Conservation (phyloP, 2,329 filamentous ascomycete genomes). For the Colletotrichum costaricense region DNA sequence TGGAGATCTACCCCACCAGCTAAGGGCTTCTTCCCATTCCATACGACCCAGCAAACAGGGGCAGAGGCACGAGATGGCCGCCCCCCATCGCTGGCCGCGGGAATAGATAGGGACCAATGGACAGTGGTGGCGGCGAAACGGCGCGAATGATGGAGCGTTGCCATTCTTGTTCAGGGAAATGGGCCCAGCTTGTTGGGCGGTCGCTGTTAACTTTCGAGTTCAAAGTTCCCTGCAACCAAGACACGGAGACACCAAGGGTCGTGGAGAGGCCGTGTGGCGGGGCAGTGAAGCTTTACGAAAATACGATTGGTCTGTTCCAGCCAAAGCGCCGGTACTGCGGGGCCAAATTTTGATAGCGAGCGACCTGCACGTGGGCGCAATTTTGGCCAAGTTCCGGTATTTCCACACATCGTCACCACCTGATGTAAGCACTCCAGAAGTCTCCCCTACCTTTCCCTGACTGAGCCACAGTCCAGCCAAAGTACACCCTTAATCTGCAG, state of each 20-base stretch:
- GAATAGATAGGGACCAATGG: not conserved
- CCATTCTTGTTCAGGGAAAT: not conserved
- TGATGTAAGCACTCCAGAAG: not conserved
- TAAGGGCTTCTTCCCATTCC: constrained; percentile 15
- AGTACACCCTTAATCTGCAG: constrained; percentile 25
- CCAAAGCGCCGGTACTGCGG: constrained; percentile 15
- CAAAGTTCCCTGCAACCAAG: not conserved
- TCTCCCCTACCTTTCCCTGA: not conserved
- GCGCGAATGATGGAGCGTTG: constrained; percentile 10
- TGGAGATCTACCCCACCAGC: constrained; percentile 24
- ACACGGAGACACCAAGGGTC: constrained; percentile 24
- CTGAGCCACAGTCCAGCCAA: constrained; percentile 20
- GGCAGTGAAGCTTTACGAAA: constrained; percentile 12
- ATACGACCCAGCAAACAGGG: constrained; percentile 3
- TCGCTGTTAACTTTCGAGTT: constrained; percentile 2
- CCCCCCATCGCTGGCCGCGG: constrained; percentile 9
- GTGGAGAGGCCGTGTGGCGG: constrained; percentile 32
- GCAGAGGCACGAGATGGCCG: not conserved
- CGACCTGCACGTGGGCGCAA: constrained; percentile 24
- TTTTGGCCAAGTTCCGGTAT: constrained; percentile 6
- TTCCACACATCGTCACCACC: not conserved
- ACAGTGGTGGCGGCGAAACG: not conserved
- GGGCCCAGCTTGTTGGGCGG: not conserved
- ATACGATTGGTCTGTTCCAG: constrained; percentile 18
- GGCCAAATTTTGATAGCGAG: constrained; percentile 17